These are phyloP conservation scores for Fonsecaea monophora DNA, from an alignment of 2,329 filamentous ascomycete species.

Conservation along the genomic window DNA sequence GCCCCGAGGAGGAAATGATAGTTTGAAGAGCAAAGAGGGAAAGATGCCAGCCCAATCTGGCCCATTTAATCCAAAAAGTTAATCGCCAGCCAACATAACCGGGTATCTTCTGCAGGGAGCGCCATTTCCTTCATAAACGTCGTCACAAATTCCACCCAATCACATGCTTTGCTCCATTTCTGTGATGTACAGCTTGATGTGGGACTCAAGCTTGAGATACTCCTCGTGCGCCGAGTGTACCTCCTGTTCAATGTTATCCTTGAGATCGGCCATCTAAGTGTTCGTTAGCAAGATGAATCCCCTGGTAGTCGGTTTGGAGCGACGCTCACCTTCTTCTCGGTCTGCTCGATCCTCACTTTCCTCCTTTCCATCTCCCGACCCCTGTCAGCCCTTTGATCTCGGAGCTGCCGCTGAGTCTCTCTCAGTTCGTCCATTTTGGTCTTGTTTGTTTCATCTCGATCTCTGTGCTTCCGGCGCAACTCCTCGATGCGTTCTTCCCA, in stretches of 20 bases:
- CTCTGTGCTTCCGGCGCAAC: conserved; percentile 77
- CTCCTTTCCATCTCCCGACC: conserved; percentile 90
- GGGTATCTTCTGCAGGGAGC: conserved; percentile 49
- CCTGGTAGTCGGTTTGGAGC: background rate
- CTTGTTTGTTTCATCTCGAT: conserved; percentile 81
- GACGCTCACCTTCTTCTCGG: conserved; percentile 87
- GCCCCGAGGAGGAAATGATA: conserved; percentile 28
- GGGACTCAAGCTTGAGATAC: conserved; percentile 96
- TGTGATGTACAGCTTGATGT: conserved; percentile 96
- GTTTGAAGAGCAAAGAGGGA: conserved; percentile 18
- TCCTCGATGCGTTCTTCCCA: conserved; percentile 88
- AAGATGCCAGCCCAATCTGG: conserved; percentile 13
- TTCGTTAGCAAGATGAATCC: conserved; percentile 37
- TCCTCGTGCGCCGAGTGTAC: conserved; percentile 89
- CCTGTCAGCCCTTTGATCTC: conserved; percentile 84
- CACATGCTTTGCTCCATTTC: conserved; percentile 93
- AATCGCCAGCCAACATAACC: conserved; percentile 18
- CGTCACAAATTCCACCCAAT: conserved; percentile 19
- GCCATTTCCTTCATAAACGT: conserved; percentile 28
- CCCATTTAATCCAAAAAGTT: conserved; percentile 8
- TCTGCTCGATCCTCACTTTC: conserved; percentile 94
- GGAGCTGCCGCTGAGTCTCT: conserved; percentile 77
- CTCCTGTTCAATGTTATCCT: conserved; percentile 96
- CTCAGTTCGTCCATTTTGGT: conserved; percentile 89
- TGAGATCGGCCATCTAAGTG: conserved; percentile 88